Base-by-base conservation (phyloP, 441 rosid species). In the Mallotus repandus region DNA sequence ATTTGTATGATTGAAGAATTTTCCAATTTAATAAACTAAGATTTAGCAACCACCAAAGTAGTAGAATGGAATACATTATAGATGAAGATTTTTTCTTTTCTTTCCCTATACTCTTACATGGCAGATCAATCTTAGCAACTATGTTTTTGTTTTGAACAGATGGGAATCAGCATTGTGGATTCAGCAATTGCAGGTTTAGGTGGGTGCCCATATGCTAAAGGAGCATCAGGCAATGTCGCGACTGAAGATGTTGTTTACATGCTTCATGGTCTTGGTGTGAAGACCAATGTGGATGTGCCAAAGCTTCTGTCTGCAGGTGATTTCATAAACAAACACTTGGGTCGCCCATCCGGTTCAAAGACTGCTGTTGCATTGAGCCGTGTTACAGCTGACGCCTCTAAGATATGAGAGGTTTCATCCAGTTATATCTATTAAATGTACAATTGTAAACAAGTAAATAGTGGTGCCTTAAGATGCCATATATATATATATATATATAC, bases 141-240 rank as follows among this genome's bases (percentile, higher is more conserved):
- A 45, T 21, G 5, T 7, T 58, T 54, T 9, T 50, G 41, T 50
- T 45, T 25, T 64, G 18, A 58, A 75, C 89, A 95, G 99, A 89
- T 95, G 98, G 99, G 98, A 70, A 90, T 95, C 66, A 85, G 89
- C 81, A 81, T 85, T 25, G 89, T 95, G 65, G 99, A 95, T 79
- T 85, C 94, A 45, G 92, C 98, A 0, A 66, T 95, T 14, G 92
- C 97, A 0, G 99, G 99, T 25, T 84, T 95, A 71, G 98, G 99
- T 4, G 99, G 99, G 56, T 95, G 99, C 66, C 99, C 99, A 25
- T 95, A 91, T 66, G 98, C 99, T 2, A 91, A 92, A 85, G 98
- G 99, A 75, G 98, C 99, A 55, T 85, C 99, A 0, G 99, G 99
- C 46, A 95, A 95, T 78, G 98, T 92, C 21, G 93, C 97, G 0